Base-by-base conservation (phyloP, 495 filamentous ascomycete species). In the Trichoderma erinaceum region DNA sequence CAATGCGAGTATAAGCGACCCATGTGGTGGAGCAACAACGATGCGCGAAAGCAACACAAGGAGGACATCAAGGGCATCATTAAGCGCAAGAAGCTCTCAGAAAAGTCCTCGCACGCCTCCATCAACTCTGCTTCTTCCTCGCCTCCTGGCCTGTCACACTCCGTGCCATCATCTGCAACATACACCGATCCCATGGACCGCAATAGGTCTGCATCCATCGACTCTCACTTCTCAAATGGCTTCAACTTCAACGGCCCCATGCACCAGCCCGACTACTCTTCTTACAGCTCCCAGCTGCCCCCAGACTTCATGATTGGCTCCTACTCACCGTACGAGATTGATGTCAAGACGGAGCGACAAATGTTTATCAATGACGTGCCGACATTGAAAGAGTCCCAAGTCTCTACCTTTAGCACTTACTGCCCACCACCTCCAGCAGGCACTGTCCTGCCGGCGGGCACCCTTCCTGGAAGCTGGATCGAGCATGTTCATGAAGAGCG, bases 21-120 rank as follows among this genome's bases (percentile, higher is more conserved):
- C 13, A 86, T 91, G 76, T 99, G 95, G 95, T 99, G 95, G 95
- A 91, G 88, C 77, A 97, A 90, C 81, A 88, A 90, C 72, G 92
- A 96, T 70, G 87, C 89, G 78, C 84, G 95, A 69, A 86, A 88
- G 72, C 75, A 88, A 29, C 92, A 97, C 75, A 99, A 99, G 83
- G 95, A 97, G 75, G 81, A 86, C 25, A 93, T 99, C 81, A 99
- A 99, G 85, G 89, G 89, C 80, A 92, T 93, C 78, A 99, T 99
- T 81, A 96, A 96, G 85, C 87, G 92, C 67, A 97, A 93, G 70
- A 97, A 98, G 85, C 83, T 93, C 69, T 86, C 89, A 48, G 94
- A 98, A 80, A 95, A 97, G 85, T 83, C 83, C 50, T 80, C 85
- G 58, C 81, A 86, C 70, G 79, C 73, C 50, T 74, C 78, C 68